phyloP scores from a whole-genome alignment of 495 filamentous ascomycete genomes.

The Umbilicaria muhlenbergii region DNA sequence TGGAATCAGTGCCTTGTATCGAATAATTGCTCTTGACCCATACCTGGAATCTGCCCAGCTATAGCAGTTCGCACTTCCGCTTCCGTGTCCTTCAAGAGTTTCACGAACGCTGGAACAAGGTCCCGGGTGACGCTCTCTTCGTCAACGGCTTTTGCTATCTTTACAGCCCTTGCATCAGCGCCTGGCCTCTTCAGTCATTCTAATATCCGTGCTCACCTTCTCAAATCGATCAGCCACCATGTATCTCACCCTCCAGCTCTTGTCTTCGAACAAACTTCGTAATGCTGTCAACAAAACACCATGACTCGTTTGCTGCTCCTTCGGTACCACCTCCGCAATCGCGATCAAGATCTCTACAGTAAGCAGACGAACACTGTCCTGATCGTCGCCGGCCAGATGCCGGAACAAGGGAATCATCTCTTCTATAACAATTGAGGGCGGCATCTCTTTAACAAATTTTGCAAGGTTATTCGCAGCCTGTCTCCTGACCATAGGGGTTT shows the following conservation, averaged over 20 bases:
- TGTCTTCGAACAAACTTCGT: conserved; percentile 88
- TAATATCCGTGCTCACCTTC: conserved; percentile 44
- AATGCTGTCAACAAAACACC: conserved; percentile 80
- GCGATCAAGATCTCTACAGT: conserved; percentile 94
- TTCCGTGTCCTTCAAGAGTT: conserved; percentile 91
- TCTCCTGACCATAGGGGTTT: conserved; percentile 96
- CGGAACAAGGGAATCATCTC: conserved; percentile 99
- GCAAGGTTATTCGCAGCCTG: conserved; percentile 90
- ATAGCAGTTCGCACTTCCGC: conserved; percentile 96
- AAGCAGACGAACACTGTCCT: conserved; percentile 90
- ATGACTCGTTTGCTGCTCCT: conserved; percentile 94
- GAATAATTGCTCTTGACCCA: conserved; percentile 7
- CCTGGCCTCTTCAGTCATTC: neutral
- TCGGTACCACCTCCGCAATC: conserved; percentile 92
- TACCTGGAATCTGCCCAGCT: conserved; percentile 90
- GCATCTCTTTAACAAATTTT: conserved; percentile 96
- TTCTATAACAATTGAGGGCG: conserved; percentile 73
- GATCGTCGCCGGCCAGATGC: conserved; percentile 86
- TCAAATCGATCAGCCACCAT: conserved; percentile 99
- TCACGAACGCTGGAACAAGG: conserved; percentile 92
- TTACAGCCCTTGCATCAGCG: conserved; percentile 3
- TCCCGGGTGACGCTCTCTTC: conserved; percentile 91
- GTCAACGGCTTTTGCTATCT: conserved; percentile 97
- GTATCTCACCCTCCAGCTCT: conserved; percentile 97
- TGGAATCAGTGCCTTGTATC: conserved; percentile 6